Conservation (phyloP, 129 eudicot species). For the Centella asiatica region DNA sequence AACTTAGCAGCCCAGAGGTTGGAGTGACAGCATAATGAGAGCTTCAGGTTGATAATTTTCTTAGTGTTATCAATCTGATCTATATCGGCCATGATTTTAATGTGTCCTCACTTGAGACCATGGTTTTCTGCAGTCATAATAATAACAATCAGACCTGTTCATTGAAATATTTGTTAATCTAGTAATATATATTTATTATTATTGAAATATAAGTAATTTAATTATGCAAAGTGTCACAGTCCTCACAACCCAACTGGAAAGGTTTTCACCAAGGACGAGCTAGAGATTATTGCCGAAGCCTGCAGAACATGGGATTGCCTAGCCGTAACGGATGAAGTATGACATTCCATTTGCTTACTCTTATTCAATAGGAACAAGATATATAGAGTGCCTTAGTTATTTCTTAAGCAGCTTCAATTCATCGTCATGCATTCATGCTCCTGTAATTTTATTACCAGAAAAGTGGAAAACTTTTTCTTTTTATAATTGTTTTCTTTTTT, state of each 20-base stretch:
- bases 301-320: conserved; percentile 70
- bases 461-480: too few species aligned
- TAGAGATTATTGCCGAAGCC: conserved; percentile 72
- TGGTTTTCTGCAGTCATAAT: not conserved
- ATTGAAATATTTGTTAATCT: not conserved
- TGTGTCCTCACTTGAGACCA: not conserved
- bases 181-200: not conserved
- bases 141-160: not conserved
- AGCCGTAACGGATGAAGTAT: conserved; percentile 94
- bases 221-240: conserved; percentile 51
- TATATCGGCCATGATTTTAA: not conserved
- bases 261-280: conserved; percentile 76
- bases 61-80: too few species aligned
- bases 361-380: not conserved
- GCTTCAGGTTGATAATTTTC: too few species aligned
- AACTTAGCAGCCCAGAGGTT: too few species aligned
- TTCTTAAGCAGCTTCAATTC: not conserved
- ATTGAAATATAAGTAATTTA: conserved; percentile 6
- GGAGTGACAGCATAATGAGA: too few species aligned
- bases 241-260: conserved; percentile 99
- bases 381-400: not conserved
- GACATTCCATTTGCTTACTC: conserved; percentile 17
- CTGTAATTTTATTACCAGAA: too few species aligned
- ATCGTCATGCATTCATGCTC: too few species aligned
- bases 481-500: too few species aligned